These are phyloP conservation scores for Stephania yunnanensis DNA, from an alignment of 164 flowering plant species.

Conservation along the genomic window DNA sequence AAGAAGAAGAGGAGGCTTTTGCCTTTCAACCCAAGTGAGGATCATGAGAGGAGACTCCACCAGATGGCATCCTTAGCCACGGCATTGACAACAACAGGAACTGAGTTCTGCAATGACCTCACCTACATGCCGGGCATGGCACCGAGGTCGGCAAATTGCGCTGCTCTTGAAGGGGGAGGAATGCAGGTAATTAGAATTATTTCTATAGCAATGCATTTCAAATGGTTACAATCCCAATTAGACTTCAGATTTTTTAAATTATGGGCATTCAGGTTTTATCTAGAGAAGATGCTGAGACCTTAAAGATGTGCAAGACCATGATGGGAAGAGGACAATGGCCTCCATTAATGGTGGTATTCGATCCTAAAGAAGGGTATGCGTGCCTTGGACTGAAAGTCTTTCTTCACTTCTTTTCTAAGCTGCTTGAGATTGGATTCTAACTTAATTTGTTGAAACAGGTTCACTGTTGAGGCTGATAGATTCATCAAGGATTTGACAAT, in stretches of 20 bases:
- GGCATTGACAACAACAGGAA: conserved; percentile 56
- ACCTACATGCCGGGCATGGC: conserved; percentile 80
- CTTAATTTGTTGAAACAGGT: conserved; percentile 37
- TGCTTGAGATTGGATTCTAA: neutral
- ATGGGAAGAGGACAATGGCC: conserved; percentile 88
- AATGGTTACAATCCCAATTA: neutral
- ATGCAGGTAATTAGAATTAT: conserved; percentile 58
- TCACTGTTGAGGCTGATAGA: conserved; percentile 87
- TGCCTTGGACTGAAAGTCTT: neutral
- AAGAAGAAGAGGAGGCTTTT: conserved; percentile 73
- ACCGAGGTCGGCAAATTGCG: conserved; percentile 58
- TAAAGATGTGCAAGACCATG: conserved; percentile 71
- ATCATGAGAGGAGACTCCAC: conserved; percentile 48
- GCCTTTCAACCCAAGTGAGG: conserved; percentile 70
- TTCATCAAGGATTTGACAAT: conserved; percentile 73
- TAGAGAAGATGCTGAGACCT: conserved; percentile 66
- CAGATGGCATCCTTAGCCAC: conserved; percentile 94
- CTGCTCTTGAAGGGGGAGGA: conserved; percentile 65
- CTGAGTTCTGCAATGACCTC: conserved; percentile 72
- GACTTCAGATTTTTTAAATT: no score
- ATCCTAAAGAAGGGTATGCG: conserved; percentile 70
- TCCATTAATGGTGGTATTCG: conserved; percentile 79
- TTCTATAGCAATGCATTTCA: neutral
- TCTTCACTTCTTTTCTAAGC: neutral
- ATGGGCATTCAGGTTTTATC: conserved; percentile 42